Conservation (phyloP, 441 rosid genomes). For the Populus hybrid region DNA sequence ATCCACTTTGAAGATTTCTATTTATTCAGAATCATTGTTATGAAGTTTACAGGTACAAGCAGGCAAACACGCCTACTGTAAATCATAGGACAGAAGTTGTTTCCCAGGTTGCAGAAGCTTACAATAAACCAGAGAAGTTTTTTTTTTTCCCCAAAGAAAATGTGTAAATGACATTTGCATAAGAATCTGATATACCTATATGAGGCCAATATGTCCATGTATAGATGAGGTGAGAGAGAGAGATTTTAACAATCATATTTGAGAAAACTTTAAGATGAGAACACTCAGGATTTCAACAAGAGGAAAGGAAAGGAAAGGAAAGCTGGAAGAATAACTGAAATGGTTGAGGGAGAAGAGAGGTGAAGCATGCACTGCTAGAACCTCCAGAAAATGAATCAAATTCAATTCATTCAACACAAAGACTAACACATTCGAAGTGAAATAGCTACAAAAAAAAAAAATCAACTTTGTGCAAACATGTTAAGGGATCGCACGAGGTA, state of each 20-base stretch:
- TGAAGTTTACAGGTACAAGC: not conserved
- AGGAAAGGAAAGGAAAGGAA: not conserved
- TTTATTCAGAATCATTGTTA: not conserved
- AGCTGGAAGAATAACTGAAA: not conserved
- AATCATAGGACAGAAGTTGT: not conserved
- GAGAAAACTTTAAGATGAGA: not conserved
- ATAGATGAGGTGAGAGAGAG: not conserved
- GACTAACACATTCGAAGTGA: not conserved
- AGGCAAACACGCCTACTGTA: not conserved
- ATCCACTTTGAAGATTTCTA: not conserved
- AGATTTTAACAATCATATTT: not conserved
- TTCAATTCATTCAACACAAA: not conserved
- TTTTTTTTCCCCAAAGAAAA: too few relatives aligned
- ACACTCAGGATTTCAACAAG: not conserved
- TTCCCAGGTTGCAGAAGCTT: not conserved
- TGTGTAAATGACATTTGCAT: not conserved
- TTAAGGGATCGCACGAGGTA: too few relatives aligned
- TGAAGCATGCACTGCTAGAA: not conserved
- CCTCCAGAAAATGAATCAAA: not conserved
- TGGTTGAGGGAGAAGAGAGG: not conserved
- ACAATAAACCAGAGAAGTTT: too few relatives aligned
- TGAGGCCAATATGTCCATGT: not conserved
- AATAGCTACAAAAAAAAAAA: not conserved
- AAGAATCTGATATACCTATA: not conserved
- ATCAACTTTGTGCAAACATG: not conserved